Percentiles rank a stretch among this genome's conserved stretches.
Evolutionary conservation across 2,329 filamentous ascomycete species (phyloP).

Genomic region (Chalara sp.): DNA sequence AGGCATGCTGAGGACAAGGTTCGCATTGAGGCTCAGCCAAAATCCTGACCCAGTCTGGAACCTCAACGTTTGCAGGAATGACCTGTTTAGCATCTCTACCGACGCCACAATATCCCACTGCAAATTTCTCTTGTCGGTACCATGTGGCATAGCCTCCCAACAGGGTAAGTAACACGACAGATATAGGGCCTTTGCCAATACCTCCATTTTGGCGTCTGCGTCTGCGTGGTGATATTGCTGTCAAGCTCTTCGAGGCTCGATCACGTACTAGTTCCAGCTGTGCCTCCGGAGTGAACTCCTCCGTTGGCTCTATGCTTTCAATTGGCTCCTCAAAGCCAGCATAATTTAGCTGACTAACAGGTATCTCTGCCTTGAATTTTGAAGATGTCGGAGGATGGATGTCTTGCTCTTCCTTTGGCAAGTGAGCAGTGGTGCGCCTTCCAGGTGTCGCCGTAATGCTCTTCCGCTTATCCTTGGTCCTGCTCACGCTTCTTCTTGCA

Average conservation of each 20-base stretch:
- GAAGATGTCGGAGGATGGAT: slow-evolving; percentile 47
- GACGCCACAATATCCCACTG: slow-evolving; percentile 89
- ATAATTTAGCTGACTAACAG: slow-evolving; percentile 36
- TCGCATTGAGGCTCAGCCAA: slow-evolving; percentile 78
- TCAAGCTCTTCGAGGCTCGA: slow-evolving; percentile 48
- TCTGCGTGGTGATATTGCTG: slow-evolving; percentile 35
- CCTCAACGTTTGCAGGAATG: slow-evolving; percentile 41
- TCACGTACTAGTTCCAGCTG: slow-evolving; percentile 74
- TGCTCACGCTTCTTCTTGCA: slow-evolving; percentile 31
- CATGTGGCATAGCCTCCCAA: slow-evolving; percentile 69
- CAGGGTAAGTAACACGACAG: slow-evolving; percentile 63
- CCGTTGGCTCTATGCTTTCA: slow-evolving; percentile 56
- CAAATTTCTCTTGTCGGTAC: slow-evolving; percentile 93
- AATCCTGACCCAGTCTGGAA: slow-evolving; percentile 67
- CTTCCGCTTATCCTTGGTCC: slow-evolving; percentile 33
- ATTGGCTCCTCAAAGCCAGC: slow-evolving; percentile 27
- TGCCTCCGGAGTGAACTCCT: slow-evolving; percentile 92
- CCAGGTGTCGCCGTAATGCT: slow-evolving; percentile 33
- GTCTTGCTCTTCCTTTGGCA: slow-evolving; percentile 39
- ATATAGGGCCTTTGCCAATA: slow-evolving; percentile 55
- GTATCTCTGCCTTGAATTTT: slow-evolving; percentile 46
- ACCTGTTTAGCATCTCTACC: slow-evolving; percentile 51
- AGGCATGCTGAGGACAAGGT: slow-evolving; percentile 82
- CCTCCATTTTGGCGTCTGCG: slow-evolving; percentile 36
- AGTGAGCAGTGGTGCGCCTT: slow-evolving; percentile 43